Percentiles rank a stretch among this genome's conserved stretches.
Conservation (phyloP, 1,139 yeast genomes). For the Candida mesenterica region DNA sequence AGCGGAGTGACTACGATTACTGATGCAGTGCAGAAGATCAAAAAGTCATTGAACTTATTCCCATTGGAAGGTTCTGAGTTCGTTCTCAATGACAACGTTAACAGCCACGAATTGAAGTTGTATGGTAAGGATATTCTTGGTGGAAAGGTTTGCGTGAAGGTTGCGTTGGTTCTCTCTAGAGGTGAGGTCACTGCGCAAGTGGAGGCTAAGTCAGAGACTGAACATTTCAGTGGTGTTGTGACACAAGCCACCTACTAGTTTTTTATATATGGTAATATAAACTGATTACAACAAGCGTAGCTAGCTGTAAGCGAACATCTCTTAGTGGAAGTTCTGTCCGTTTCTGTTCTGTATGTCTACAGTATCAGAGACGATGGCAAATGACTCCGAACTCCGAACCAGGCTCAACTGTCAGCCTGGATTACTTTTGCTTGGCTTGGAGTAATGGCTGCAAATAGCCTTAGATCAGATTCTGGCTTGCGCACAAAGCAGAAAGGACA, state of each 20-base stretch:
- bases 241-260: constrained; percentile 17
- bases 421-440: no score
- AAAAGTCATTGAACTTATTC: constrained; percentile 66
- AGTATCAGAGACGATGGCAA: no score
- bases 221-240: constrained; percentile 22
- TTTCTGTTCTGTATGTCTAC: no score
- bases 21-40: constrained; percentile 46
- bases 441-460: no score
- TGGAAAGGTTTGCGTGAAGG: constrained; percentile 63
- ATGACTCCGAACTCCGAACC: no score
- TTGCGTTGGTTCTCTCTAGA: constrained; percentile 71
- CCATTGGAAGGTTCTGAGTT: constrained; percentile 78
- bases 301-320: no score
- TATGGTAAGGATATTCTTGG: constrained; percentile 81
- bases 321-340: no score
- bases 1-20: constrained; percentile 35
- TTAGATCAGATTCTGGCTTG: no score
- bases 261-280: neutral
- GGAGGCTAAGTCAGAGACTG: constrained; percentile 63
- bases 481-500: no score
- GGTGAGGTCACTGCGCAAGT: constrained; percentile 76
- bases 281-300: no score
- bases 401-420: no score
- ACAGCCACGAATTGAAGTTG: constrained; percentile 72
- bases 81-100: constrained; percentile 53